Conservation (phyloP, 2,329 filamentous ascomycete genomes). For the Xylaria sp. region DNA sequence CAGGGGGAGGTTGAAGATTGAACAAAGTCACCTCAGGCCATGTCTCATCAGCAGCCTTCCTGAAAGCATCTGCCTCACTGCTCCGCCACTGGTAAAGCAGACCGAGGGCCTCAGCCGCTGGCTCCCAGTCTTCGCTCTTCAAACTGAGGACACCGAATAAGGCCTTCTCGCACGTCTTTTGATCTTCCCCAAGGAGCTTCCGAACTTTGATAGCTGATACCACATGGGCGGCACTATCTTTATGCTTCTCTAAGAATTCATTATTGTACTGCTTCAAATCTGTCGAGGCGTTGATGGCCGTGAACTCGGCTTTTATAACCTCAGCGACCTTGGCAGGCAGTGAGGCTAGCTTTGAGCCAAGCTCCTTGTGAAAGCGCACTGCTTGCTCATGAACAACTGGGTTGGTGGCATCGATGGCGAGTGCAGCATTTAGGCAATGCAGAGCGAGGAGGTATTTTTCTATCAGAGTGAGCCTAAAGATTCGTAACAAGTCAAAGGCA, state of each 20-base stretch:
- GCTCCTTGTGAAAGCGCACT: conserved; percentile 72
- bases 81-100: conserved; percentile 62
- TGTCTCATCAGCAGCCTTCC: conserved; percentile 59
- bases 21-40: conserved; percentile 63
- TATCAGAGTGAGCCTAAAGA: conserved; percentile 50
- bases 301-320: conserved; percentile 75
- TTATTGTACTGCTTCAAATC: conserved; percentile 73
- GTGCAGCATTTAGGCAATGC: conserved; percentile 81
- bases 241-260: conserved; percentile 71
- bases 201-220: conserved; percentile 71
- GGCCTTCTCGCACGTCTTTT: conserved; percentile 68
- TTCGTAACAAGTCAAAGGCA: neutral
- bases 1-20: conserved; percentile 34
- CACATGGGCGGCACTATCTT: conserved; percentile 68
- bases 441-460: conserved; percentile 90
- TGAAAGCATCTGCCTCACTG: conserved; percentile 59
- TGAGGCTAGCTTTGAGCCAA: conserved; percentile 67
- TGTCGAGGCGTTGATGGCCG: conserved; percentile 64
- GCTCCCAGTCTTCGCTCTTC: conserved; percentile 57
- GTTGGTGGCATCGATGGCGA: conserved; percentile 73
- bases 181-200: conserved; percentile 67
- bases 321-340: conserved; percentile 73
- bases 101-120: conserved; percentile 57
- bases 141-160: conserved; percentile 64
- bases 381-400: conserved; percentile 80